Evolutionary conservation across 2,329 filamentous ascomycete species (phyloP).

Genomic region (Aureobasidium melanogenum): DNA sequence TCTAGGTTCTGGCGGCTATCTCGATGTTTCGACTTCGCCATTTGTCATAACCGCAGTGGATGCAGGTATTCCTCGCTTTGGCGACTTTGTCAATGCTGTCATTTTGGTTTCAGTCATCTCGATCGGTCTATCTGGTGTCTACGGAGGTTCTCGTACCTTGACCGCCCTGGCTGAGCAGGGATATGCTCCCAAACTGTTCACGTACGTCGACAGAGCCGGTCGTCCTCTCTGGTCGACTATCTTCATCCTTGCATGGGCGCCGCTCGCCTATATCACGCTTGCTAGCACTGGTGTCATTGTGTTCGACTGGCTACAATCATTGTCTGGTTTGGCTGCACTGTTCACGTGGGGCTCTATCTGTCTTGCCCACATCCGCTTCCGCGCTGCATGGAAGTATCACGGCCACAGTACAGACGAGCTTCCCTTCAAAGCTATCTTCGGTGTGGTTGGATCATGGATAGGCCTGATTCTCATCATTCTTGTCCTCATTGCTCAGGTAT

Average conservation of each 20-base stretch:
- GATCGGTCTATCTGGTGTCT: constrained; percentile 85
- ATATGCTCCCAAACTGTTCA: constrained; percentile 47
- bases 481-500: constrained; percentile 61
- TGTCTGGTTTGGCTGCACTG: constrained; percentile 64
- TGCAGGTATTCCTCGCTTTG: constrained; percentile 60
- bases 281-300: constrained; percentile 32
- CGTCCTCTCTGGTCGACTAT: constrained; percentile 49
- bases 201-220: constrained; percentile 53
- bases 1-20: constrained; percentile 43
- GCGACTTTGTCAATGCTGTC: constrained; percentile 80
- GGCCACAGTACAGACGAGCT: constrained; percentile 62
- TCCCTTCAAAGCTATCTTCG: constrained; percentile 71
- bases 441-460: constrained; percentile 69
- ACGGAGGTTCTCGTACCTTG: constrained; percentile 82
- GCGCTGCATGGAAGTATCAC: constrained; percentile 50
- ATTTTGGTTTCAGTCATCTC: constrained; percentile 86
- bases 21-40: constrained; percentile 69
- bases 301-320: constrained; percentile 58
- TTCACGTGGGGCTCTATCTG: constrained; percentile 69
- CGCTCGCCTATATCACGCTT: constrained; percentile 48
- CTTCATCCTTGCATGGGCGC: constrained; percentile 38
- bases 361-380: constrained; percentile 57
- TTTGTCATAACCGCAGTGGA: constrained; percentile 90
- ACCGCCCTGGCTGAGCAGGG: constrained; percentile 78
- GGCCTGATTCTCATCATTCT: constrained; percentile 67